These are phyloP conservation scores for Cercospora brassicicola DNA, from an alignment of 2,329 filamentous ascomycete species.

Conservation along the genomic window DNA sequence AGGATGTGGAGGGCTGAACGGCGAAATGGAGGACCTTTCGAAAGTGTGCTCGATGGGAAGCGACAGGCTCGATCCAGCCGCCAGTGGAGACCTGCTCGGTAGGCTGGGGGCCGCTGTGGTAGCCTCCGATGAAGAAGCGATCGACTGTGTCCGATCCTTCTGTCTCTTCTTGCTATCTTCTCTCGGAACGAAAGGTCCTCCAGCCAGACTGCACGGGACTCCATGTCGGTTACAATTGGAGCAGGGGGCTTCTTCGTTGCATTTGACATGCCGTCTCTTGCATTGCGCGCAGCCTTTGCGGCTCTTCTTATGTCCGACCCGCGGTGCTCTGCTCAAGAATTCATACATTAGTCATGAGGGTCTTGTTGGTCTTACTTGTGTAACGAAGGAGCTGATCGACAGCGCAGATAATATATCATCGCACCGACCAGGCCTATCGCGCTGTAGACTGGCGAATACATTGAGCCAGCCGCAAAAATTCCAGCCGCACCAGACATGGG, in stretches of 20 bases:
- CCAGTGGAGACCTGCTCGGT: background rate
- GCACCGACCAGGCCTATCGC: background rate
- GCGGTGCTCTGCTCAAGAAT: constrained; percentile 32
- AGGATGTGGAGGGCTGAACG: background rate
- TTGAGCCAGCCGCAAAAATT: background rate
- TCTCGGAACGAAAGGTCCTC: constrained; percentile 33
- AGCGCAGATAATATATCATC: background rate
- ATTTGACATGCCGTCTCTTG: constrained; percentile 39
- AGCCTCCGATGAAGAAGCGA: constrained; percentile 2
- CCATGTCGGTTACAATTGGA: constrained; percentile 36
- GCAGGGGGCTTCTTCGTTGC: constrained; percentile 37
- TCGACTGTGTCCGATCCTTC: background rate
- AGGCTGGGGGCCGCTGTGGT: background rate
- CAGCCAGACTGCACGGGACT: constrained; percentile 36
- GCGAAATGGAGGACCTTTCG: background rate
- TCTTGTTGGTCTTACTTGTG: background rate
- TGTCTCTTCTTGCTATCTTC: constrained; percentile 33
- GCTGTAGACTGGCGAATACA: background rate
- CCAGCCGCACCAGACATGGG: background rate
- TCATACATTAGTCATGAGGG: constrained; percentile 11
- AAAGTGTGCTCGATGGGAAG: background rate
- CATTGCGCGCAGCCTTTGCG: constrained; percentile 38
- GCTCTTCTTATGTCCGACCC: constrained; percentile 35
- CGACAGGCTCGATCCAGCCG: background rate
- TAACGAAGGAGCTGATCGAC: background rate